Conservation (phyloP, 31 red algal species). For the Bonnemaisonia californica region DNA sequence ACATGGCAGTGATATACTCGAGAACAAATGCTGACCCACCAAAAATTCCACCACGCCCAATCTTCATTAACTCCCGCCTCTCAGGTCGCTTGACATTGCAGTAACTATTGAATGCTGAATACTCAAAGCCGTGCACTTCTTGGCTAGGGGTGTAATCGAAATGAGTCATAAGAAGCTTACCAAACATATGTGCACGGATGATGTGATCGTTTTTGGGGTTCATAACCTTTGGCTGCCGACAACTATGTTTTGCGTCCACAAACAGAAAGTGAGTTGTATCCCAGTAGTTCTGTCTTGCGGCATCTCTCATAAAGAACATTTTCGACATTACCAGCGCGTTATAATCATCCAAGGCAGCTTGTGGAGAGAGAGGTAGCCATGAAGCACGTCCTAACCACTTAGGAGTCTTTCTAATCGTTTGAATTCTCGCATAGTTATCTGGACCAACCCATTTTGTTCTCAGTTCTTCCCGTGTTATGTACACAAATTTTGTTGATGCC, state of each 20-base stretch:
- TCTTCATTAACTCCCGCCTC: slow-evolving; percentile 38
- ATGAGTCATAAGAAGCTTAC: slow-evolving; percentile 65
- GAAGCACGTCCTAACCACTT: slow-evolving; percentile 58
- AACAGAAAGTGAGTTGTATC: slow-evolving; percentile 81
- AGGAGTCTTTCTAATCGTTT: slow-evolving; percentile 44
- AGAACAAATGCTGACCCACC: slow-evolving; percentile 79
- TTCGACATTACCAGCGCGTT: slow-evolving; percentile 81
- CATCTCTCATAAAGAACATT: slow-evolving; percentile 73
- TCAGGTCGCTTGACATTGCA: slow-evolving; percentile 39
- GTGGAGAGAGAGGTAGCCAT: slow-evolving; percentile 58
- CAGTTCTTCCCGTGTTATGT: slow-evolving; percentile 50
- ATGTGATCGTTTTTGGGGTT: slow-evolving; percentile 74
- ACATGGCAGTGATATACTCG: slow-evolving; percentile 76
- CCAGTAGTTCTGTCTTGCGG: slow-evolving; percentile 61
- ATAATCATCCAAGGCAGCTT: slow-evolving; percentile 59
- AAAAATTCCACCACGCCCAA: slow-evolving; percentile 75
- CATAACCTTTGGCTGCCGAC: slow-evolving; percentile 46
- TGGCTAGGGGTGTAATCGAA: slow-evolving; percentile 66
- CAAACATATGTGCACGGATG: slow-evolving; percentile 66
- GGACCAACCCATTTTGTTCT: slow-evolving; percentile 65
- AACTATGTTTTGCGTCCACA: slow-evolving; percentile 77
- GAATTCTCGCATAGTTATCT: slow-evolving; percentile 67
- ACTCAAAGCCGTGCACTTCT: slow-evolving; percentile 78
- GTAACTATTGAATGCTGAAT: slow-evolving; percentile 50
- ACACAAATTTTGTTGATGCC: slow-evolving; percentile 69